Percentiles rank a stretch among this genome's conserved stretches.
These are phyloP conservation scores for Tolypocladium tundrense DNA, from an alignment of 2,329 filamentous ascomycete species.

Conservation along the genomic window DNA sequence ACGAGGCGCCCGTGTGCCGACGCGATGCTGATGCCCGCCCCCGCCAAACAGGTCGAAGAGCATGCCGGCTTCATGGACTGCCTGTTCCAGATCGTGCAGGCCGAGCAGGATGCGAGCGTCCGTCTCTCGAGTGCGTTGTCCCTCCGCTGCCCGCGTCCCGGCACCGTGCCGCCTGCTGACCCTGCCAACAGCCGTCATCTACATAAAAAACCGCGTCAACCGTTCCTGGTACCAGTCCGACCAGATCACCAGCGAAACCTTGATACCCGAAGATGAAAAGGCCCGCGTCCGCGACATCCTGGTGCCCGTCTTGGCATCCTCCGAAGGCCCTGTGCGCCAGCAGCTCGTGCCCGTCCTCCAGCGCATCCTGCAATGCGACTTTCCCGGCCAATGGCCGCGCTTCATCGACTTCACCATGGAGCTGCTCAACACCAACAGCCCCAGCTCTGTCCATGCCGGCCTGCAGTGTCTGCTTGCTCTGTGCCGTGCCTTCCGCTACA, in stretches of 20 bases:
- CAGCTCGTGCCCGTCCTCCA: conserved; percentile 92
- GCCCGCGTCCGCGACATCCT: conserved; percentile 75
- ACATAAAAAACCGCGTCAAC: conserved; percentile 94
- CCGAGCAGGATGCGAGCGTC: conserved; percentile 75
- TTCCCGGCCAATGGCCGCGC: conserved; percentile 85
- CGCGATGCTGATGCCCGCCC: neutral
- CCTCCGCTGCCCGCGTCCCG: conserved; percentile 3
- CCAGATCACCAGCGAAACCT: conserved; percentile 59
- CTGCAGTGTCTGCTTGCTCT: conserved; percentile 90
- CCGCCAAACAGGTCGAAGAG: conserved; percentile 62
- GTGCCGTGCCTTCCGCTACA: conserved; percentile 92
- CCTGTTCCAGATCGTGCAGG: conserved; percentile 80
- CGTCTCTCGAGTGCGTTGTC: conserved; percentile 71
- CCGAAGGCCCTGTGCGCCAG: conserved; percentile 71
- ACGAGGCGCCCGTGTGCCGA: neutral
- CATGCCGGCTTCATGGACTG: conserved; percentile 84
- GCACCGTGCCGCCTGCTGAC: conserved; percentile 6
- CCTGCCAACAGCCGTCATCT: conserved; percentile 66
- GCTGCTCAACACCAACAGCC: conserved; percentile 77
- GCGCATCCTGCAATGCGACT: conserved; percentile 93
- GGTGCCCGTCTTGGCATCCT: conserved; percentile 76
- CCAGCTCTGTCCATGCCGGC: conserved; percentile 80
- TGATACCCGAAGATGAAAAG: conserved; percentile 86
- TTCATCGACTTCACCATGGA: conserved; percentile 91
- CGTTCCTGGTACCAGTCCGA: conserved; percentile 79